Percentiles rank a stretch among this genome's conserved stretches.
phyloP scores from a whole-genome alignment of 352 stramenopile genomes.

The Phytopythium litorale region DNA sequence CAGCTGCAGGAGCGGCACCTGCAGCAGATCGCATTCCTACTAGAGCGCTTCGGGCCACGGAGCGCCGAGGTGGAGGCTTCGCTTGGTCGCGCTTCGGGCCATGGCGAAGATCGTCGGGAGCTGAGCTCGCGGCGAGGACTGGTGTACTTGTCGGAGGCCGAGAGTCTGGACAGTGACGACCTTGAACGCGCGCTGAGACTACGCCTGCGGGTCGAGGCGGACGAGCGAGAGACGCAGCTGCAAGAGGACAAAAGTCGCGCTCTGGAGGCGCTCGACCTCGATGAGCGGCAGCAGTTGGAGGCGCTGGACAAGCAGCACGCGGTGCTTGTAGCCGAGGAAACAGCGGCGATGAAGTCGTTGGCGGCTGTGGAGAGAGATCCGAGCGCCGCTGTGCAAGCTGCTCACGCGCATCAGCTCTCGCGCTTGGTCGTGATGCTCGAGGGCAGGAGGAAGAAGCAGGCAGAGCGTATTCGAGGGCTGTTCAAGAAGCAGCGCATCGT shows the following conservation, averaged over 20 bases:
- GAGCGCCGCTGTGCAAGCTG: conserved; percentile 9
- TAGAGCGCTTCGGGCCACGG: conserved; percentile 35
- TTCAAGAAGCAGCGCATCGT: conserved; percentile 19
- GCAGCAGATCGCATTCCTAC: conserved; percentile 36
- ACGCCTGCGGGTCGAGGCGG: conserved; percentile 42
- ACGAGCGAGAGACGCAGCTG: conserved; percentile 43
- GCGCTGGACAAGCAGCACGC: conserved; percentile 22
- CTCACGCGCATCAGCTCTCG: conserved; percentile 39
- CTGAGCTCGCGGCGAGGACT: conserved; percentile 8
- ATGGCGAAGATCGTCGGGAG: conserved; percentile 5
- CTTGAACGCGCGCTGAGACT: conserved; percentile 40
- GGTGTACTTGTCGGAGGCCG: conserved; percentile 1
- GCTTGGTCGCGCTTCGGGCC: conserved; percentile 7
- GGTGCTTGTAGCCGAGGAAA: conserved; percentile 28
- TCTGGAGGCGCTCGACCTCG: conserved; percentile 21
- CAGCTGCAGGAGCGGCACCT: conserved; percentile 39
- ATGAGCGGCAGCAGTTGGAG: conserved; percentile 20
- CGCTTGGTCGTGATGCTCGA: conserved; percentile 49
- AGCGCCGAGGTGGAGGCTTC: conserved; percentile 10
- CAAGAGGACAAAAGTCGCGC: conserved; percentile 28
- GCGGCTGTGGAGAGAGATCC: conserved; percentile 9
- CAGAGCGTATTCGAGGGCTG: conserved; percentile 15
- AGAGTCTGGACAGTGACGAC: conserved; percentile 25
- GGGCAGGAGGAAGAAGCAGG: conserved; percentile 22
- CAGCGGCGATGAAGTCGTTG: conserved; percentile 21